Base-by-base conservation (phyloP, 805 yeast genomes). In the Cyberlindnera bimundalis region DNA sequence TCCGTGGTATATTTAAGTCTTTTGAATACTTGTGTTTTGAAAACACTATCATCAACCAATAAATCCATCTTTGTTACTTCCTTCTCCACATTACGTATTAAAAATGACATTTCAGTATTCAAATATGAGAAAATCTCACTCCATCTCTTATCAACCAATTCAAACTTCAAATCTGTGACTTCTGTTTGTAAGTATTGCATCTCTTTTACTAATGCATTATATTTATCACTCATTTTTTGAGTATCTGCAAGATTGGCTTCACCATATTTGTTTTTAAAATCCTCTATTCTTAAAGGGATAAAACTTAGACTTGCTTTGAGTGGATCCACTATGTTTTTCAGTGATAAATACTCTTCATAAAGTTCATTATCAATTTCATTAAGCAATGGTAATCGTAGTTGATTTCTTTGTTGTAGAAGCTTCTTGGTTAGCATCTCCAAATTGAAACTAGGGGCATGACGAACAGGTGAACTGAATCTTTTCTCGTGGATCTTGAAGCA, bases 61-160 rank as follows among this genome's bases (percentile, higher is more conserved):
- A 45, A 54, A 16, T 48, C 42, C 21, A 63, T 40, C 38, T 56
- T 57, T 11, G 33, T 21, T 14, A 53, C 29, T 21, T 58, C 59
- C 17, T 47, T 56, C 33, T 61, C 62, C 4, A 59, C 39, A 33
- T 55, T 60, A 9, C 48, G 44, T 21, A 60, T 50, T 23, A 60
- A 43, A 29, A 46, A 59, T 1, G 56, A 51, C 4, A 71, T 53
- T 45, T 77, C 77, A 3, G 62, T 56, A 32, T 76, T 63, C 38
- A 80, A 54, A 43, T 66, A 71, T 20, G 61, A 61, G 46, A 80
- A 78, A 2, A 79, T 63, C 18, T 70, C 70, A 46, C 66, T 61
- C 86, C 87, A 81, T 53, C 78, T 68, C 21, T 62, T 55, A 43
- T 78, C 81, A 4, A 81, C 66, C 21, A 73, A 48, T 30, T 74